Conservation (phyloP, 1,139 yeast species). For the Taiozyma onychis region DNA sequence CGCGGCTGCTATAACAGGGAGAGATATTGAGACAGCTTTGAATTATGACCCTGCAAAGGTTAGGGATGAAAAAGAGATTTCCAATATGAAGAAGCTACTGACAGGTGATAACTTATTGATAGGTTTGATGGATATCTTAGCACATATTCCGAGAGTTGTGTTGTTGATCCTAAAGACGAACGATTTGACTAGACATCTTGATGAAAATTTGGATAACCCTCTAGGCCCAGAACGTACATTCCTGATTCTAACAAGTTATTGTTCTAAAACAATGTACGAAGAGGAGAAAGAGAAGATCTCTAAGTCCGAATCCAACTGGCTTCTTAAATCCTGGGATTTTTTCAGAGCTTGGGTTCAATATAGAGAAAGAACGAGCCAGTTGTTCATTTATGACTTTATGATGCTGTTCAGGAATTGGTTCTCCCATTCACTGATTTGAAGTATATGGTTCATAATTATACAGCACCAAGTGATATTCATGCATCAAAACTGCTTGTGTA, state of each 20-base stretch:
- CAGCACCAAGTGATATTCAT: not conserved
- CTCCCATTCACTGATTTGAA: not conserved
- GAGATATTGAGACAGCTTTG: conserved; percentile 68
- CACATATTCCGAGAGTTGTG: conserved; percentile 80
- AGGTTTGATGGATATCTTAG: conserved; percentile 73
- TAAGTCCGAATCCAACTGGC: conserved; percentile 30
- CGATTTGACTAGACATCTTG: conserved; percentile 84
- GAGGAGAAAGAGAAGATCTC: conserved; percentile 45
- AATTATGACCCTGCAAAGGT: conserved; percentile 52
- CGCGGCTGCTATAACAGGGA: conserved; percentile 92
- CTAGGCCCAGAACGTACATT: conserved; percentile 87
- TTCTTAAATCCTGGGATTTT: conserved; percentile 33
- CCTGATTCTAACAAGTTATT: conserved; percentile 82
- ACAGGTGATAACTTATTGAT: conserved; percentile 58
- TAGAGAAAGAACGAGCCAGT: conserved; percentile 46
- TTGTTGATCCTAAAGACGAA: conserved; percentile 86
- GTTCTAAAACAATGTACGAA: conserved; percentile 72
- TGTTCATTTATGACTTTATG: conserved; percentile 49
- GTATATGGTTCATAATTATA: not conserved
- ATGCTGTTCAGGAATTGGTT: conserved; percentile 28
- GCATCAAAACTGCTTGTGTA: no score
- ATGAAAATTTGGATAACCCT: conserved; percentile 77
- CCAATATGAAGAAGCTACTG: conserved; percentile 59
- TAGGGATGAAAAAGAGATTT: conserved; percentile 53
- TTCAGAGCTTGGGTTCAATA: conserved; percentile 46